Base-by-base conservation (phyloP, 352 stramenopile genomes). In the Pythium aphanidermatum region DNA sequence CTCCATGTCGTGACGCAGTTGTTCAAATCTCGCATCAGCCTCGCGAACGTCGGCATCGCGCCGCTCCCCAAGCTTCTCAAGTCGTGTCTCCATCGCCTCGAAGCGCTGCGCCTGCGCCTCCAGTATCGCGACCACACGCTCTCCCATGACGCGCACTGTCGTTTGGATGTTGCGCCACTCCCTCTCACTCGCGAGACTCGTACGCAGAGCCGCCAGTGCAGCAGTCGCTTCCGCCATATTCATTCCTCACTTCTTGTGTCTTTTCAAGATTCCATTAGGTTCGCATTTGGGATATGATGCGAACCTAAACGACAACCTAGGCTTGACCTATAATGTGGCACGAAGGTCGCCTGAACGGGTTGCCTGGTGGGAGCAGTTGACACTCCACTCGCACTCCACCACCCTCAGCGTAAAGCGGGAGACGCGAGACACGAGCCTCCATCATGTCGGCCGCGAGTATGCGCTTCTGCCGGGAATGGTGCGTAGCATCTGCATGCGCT, bases 381-480 rank as follows among this genome's bases (percentile, higher is more conserved):
- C 28, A n/a, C 38, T 39, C 30, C 21, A n/a, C n/a, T n/a, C n/a
- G n/a, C n/a, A n/a, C n/a, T 30, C 39, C 40, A 46, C 49, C 23
- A 47, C 27, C 33, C 20, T 39, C 25, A n/a, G n/a, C n/a, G 29
- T 29, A 14, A 48, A 27, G 21, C 35, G 6, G 14, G 28, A 35
- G 37, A 25, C 10, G 40, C 33, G 42, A 24, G 17, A n/a, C 27
- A 48, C 55, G 34, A 31, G 35, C 30, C 51, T 25, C 46, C 46
- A 63, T 23, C 44, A 89, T 89, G 77, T 58, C 82, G 53, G 70
- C 82, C 38, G 79, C 82, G 46, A 79, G 82, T 37, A 94, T 94
- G 77, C 82, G 82, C 50, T 94, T 94, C 61, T 94, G 82, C 64
- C 69, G 75, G 41, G 82, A 94, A 63, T 94, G 82, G 82, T 94